phyloP scores from a whole-genome alignment of 306 rosid species.

The Arachis hypogaea region DNA sequence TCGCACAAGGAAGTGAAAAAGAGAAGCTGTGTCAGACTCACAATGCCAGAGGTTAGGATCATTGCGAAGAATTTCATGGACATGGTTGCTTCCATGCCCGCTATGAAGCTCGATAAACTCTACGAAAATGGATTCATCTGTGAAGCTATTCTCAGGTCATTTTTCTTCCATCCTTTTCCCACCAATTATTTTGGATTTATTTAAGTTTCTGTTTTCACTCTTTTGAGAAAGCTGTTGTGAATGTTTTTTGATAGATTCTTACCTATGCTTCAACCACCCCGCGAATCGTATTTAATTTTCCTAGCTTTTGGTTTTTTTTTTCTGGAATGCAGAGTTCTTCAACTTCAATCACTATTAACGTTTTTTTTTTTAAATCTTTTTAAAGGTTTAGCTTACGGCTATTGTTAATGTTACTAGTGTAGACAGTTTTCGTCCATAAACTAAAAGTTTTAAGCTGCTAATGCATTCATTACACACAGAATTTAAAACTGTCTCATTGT shows the following conservation, averaged over 20 bases:
- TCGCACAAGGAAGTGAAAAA: conserved; percentile 8
- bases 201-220: background rate
- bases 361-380: background rate
- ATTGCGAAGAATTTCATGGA: conserved; percentile 98
- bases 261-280: background rate
- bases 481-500: too few species aligned
- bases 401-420: too few species aligned
- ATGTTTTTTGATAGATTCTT: background rate
- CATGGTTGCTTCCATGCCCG: conserved; percentile 96
- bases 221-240: background rate
- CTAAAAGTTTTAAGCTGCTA: too few species aligned
- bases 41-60: conserved; percentile 93
- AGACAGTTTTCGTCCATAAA: too few species aligned
- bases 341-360: conserved; percentile 22
- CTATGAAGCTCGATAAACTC: conserved; percentile 90
- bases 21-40: conserved; percentile 40
- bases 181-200: background rate
- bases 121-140: conserved; percentile 87
- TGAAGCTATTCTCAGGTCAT: conserved; percentile 94
- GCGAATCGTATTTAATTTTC: conserved; percentile 2
- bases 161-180: background rate
- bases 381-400: too few species aligned
- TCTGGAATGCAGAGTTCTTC: conserved; percentile 16
- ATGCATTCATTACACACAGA: too few species aligned
- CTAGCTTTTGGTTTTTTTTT: conserved; percentile 1